These are phyloP conservation scores for Ceraceosorus guamensis DNA, from an alignment of 1,284 basidiomycete genomes.

Conservation along the genomic window DNA sequence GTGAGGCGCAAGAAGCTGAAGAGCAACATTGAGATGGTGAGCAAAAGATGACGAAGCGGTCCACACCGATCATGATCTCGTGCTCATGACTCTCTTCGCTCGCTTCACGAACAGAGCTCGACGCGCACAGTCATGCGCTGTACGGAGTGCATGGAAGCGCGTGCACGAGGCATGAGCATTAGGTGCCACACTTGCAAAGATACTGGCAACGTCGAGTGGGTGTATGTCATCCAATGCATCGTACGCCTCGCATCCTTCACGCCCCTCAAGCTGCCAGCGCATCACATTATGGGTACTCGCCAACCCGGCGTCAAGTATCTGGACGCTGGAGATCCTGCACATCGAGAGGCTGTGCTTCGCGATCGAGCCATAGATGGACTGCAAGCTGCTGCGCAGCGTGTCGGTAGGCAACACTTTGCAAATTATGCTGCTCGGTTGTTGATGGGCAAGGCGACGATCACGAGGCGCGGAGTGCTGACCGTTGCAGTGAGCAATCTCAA, in stretches of 20 bases:
- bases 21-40: constrained; percentile 14
- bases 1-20: constrained; percentile 18
- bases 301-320: constrained; percentile 16
- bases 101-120: background rate
- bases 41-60: too few relatives aligned
- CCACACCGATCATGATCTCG: too few relatives aligned
- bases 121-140: constrained; percentile 15
- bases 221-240: constrained; percentile 15
- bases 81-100: too few relatives aligned
- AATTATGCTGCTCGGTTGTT: constrained; percentile 16
- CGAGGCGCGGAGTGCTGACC: constrained; percentile 11
- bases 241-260: constrained; percentile 16
- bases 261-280: constrained; percentile 14
- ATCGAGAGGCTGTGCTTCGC: constrained; percentile 7
- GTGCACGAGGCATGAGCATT: background rate
- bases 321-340: constrained; percentile 7
- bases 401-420: constrained; percentile 10
- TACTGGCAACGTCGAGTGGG: constrained; percentile 12
- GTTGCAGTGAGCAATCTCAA: constrained; percentile 10
- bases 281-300: constrained; percentile 8
- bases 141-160: constrained; percentile 10
- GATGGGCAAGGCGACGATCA: constrained; percentile 14
- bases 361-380: constrained; percentile 15
- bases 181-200: constrained; percentile 9
- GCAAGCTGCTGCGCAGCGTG: constrained; percentile 12